Evolutionary conservation across 371 early-diverging fungal genomes (phyloP).

Genomic region (Lichtheimia ramosa): DNA sequence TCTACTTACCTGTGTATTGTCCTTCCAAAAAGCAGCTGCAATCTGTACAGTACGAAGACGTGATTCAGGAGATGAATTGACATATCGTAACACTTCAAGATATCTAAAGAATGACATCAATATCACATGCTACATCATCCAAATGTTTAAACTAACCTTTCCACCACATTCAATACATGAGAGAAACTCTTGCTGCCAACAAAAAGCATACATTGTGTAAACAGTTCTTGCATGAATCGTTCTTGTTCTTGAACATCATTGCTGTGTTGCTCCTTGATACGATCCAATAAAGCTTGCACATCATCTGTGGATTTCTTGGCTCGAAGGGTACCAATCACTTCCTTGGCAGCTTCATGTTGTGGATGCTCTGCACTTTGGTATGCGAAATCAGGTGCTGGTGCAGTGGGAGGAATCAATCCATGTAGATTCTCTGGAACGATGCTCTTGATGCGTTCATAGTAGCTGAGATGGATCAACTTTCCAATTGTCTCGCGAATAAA

Average conservation of each 20-base stretch:
- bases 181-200: slow-evolving; percentile 92
- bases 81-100: slow-evolving; percentile 62
- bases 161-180: slow-evolving; percentile 88
- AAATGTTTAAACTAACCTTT: slow-evolving; percentile 50
- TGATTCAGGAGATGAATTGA: slow-evolving; percentile 60
- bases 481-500: slow-evolving; percentile 86
- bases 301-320: slow-evolving; percentile 67
- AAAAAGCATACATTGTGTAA: slow-evolving; percentile 79
- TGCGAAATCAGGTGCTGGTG: slow-evolving; percentile 73
- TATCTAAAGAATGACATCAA: slow-evolving; percentile 44
- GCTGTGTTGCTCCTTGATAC: slow-evolving; percentile 41
- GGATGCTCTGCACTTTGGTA: slow-evolving; percentile 55
- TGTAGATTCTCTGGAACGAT: slow-evolving; percentile 70
- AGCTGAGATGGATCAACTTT: slow-evolving; percentile 77
- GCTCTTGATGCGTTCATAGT: slow-evolving; percentile 85
- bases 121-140: no score
- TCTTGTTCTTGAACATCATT: slow-evolving; percentile 40
- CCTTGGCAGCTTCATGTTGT: slow-evolving; percentile 58
- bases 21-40: slow-evolving; percentile 80
- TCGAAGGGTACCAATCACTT: slow-evolving; percentile 58
- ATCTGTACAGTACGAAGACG: slow-evolving; percentile 73
- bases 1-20: slow-evolving; percentile 66
- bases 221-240: slow-evolving; percentile 62
- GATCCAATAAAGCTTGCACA: slow-evolving; percentile 49
- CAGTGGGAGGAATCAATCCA: slow-evolving; percentile 57